A percentile compares a stretch with the other conserved stretches of the same genome.
These are phyloP conservation scores for Eragrostis curvula DNA, from an alignment of 176 grass and related monocot species.

Conservation along the genomic window DNA sequence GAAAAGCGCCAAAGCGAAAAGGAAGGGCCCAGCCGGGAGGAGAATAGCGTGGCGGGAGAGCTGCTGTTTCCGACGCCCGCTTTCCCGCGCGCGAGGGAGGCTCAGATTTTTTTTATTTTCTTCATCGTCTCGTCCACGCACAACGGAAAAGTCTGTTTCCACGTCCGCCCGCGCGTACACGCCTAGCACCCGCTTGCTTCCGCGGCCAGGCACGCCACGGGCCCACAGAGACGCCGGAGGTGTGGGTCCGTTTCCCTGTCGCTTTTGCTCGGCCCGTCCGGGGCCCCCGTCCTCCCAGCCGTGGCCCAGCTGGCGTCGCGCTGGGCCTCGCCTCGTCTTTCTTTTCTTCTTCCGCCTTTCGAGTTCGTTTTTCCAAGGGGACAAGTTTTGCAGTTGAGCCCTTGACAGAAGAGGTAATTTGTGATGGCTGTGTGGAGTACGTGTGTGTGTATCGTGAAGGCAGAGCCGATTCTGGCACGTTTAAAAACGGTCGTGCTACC, in stretches of 20 bases:
- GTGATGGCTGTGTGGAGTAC: no score
- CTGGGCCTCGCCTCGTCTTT: not conserved
- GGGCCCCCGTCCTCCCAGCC: not conserved
- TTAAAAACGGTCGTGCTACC: no score
- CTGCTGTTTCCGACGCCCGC: not conserved
- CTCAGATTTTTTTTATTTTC: not conserved
- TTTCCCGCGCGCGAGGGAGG: not conserved
- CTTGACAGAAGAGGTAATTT: not conserved
- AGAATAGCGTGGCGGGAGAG: not conserved
- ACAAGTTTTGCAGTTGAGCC: not conserved
- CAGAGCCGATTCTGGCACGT: no score
- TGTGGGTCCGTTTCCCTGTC: slow-evolving; percentile 16
- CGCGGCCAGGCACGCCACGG: not conserved
- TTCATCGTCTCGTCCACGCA: not conserved
- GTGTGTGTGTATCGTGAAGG: not conserved
- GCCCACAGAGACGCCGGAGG: not conserved
- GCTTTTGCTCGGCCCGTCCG: not conserved
- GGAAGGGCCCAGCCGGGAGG: not conserved
- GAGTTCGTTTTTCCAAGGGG: no score
- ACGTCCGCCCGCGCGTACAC: not conserved
- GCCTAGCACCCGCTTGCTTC: slow-evolving; percentile 25
- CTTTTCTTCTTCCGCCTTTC: not conserved
- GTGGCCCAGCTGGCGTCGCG: slow-evolving; percentile 33
- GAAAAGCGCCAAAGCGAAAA: not conserved
- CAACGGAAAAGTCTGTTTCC: not conserved